These are phyloP conservation scores for Calonectria ilicicola DNA, from an alignment of 2,329 filamentous ascomycete genomes.

Conservation along the genomic window DNA sequence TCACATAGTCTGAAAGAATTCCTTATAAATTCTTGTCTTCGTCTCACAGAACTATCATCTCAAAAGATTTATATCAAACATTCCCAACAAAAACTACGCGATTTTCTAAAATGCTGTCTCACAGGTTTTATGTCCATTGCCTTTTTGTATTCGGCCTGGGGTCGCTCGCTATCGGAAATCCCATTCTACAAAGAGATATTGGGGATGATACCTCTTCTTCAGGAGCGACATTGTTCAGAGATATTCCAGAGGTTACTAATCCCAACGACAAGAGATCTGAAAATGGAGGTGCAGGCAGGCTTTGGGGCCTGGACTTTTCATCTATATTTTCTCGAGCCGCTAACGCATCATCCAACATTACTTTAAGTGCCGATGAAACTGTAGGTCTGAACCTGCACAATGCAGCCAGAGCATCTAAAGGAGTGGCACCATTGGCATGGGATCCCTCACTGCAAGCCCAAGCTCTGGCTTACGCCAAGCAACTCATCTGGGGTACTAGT, in stretches of 20 bases:
- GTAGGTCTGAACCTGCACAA: not conserved
- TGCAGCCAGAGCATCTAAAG: not conserved
- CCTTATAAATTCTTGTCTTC: not conserved
- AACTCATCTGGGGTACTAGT: not conserved
- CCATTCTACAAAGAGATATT: not conserved
- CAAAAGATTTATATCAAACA: not conserved
- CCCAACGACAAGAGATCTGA: not conserved
- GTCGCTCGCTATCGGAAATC: not conserved
- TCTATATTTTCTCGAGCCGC: not conserved
- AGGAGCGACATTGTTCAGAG: not conserved
- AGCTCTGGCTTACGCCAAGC: not conserved
- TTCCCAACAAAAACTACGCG: too few relatives aligned
- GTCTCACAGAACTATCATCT: not conserved
- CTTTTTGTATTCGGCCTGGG: not conserved
- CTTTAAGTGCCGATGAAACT: not conserved
- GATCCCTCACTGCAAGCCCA: not conserved
- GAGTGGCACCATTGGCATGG: not conserved
- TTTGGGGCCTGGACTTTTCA: not conserved
- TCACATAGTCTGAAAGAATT: not conserved
- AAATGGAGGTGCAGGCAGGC: not conserved
- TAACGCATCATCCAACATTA: not conserved
- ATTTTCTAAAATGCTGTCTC: not conserved
- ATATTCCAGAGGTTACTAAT: not conserved
- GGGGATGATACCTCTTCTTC: not conserved
- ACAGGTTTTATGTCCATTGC: not conserved